Evolutionary conservation across 768 basidiomycete genomes (phyloP), one percentile per base, ranked within the genome.

Genomic region (Candolleomyces efflorescens): DNA sequence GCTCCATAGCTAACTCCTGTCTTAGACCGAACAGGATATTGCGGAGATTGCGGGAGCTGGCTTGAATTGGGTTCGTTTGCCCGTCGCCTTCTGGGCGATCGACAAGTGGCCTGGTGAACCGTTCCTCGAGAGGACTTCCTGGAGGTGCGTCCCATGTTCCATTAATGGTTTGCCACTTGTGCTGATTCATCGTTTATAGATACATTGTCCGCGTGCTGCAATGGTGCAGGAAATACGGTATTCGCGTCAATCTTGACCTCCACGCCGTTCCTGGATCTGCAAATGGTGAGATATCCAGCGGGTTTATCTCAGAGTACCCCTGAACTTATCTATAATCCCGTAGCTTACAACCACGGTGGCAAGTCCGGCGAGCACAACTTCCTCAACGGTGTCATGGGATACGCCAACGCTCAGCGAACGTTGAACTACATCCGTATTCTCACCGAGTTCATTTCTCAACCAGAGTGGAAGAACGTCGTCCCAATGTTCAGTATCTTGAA

Each of bases 21-120:
- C 53, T 43, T 60, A 94, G 90, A 94, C 93, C 50, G 94, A 96
- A 69, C 75, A 90, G 73, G 94, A 96, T 73, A 85, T 95, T 60
- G 93, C 93, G 38, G 78, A 87, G 67, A 95, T 97, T 59, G 92
- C 94, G 46, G 89, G 83, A 13, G 93, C 92, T 18, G 94, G 94
- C 12, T 72, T 96, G 56, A 94, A 92, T 73, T 95, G 89, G 86
- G 75, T 94, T 56, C 81, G 91, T 11, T 67, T 94, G 18, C 90
- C 92, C 1, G 82, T 94, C 45, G 89, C 91, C 2, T 94, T 82
- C 73, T 95, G 93, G 93, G 89, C 88, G 2, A 83, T 94, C 62
- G 87, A 89, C 58, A 69, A 59, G 4, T 84, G 83, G 76, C 72
- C 76, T n/a, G 82, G 80, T 46, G 92, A 95, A 68, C 92, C 93